Evolutionary conservation across 495 filamentous ascomycete species (phyloP).

Genomic region (Podospora tetraspora): DNA sequence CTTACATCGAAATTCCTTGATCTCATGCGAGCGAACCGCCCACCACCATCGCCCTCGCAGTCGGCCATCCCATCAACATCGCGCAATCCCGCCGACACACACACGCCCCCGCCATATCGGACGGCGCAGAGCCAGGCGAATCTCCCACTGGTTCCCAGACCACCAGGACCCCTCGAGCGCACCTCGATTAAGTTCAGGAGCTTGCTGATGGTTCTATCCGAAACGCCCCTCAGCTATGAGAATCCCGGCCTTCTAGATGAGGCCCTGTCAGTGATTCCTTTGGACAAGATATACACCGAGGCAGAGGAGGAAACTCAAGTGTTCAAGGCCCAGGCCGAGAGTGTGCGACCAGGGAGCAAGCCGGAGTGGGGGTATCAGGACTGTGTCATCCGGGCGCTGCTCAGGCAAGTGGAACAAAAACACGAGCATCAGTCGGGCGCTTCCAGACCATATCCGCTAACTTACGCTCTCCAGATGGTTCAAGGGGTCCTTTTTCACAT

Average conservation of each 20-base stretch:
- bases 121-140: conserved; percentile 66
- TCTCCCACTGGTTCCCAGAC: conserved; percentile 73
- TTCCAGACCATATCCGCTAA: conserved; percentile 25
- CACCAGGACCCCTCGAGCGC: conserved; percentile 61
- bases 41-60: conserved; percentile 30
- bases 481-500: conserved; percentile 88
- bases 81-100: conserved; percentile 19
- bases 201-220: conserved; percentile 71
- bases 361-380: conserved; percentile 98
- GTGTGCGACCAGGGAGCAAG: conserved; percentile 66
- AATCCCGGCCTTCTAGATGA: conserved; percentile 95
- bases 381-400: conserved; percentile 84
- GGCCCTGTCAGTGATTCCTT: conserved; percentile 74
- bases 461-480: conserved; percentile 67
- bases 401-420: conserved; percentile 54
- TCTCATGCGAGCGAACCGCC: too few species aligned
- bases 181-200: conserved; percentile 77
- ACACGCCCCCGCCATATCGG: conserved; percentile 57
- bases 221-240: conserved; percentile 87
- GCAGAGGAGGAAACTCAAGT: conserved; percentile 91
- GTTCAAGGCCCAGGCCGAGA: conserved; percentile 77
- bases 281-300: conserved; percentile 89
- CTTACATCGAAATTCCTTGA: conserved; percentile 61
- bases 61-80: conserved; percentile 41
- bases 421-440: neutral